These are phyloP conservation scores for Neurospora discreta DNA, from an alignment of 495 filamentous ascomycete genomes.

Conservation along the genomic window DNA sequence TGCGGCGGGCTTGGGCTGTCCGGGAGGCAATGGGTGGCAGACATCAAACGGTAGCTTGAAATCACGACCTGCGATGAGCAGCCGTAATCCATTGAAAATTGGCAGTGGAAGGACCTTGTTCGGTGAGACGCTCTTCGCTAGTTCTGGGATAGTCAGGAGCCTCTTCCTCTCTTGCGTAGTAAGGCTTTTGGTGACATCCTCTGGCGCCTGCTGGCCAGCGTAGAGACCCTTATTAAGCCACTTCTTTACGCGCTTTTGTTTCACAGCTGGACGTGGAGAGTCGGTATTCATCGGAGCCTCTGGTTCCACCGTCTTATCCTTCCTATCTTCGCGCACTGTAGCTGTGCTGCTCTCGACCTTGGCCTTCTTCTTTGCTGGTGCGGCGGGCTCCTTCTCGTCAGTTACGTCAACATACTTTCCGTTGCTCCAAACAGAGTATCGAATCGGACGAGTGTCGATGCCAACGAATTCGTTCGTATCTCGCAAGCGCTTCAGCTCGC, in stretches of 20 bases:
- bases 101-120: constrained; percentile 35
- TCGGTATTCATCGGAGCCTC: constrained; percentile 30
- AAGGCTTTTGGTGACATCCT: constrained; percentile 47
- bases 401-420: constrained; percentile 36
- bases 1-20: constrained; percentile 81
- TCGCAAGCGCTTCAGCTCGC: constrained; percentile 37
- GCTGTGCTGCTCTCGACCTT: constrained; percentile 22
- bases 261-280: constrained; percentile 24
- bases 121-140: constrained; percentile 23
- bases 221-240: constrained; percentile 83
- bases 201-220: constrained; percentile 59
- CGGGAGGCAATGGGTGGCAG: constrained; percentile 71
- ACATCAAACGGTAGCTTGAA: constrained; percentile 85
- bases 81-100: constrained; percentile 35
- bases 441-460: constrained; percentile 40
- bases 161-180: constrained; percentile 50
- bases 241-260: constrained; percentile 47
- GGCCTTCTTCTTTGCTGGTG: constrained; percentile 30
- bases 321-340: background rate
- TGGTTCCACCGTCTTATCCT: constrained; percentile 26
- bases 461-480: constrained; percentile 44
- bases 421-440: constrained; percentile 41
- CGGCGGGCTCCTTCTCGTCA: constrained; percentile 9
- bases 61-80: constrained; percentile 57
- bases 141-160: constrained; percentile 42